These are phyloP conservation scores for Cladosporium sp. DNA, from an alignment of 2,329 filamentous ascomycete genomes.

Conservation along the genomic window DNA sequence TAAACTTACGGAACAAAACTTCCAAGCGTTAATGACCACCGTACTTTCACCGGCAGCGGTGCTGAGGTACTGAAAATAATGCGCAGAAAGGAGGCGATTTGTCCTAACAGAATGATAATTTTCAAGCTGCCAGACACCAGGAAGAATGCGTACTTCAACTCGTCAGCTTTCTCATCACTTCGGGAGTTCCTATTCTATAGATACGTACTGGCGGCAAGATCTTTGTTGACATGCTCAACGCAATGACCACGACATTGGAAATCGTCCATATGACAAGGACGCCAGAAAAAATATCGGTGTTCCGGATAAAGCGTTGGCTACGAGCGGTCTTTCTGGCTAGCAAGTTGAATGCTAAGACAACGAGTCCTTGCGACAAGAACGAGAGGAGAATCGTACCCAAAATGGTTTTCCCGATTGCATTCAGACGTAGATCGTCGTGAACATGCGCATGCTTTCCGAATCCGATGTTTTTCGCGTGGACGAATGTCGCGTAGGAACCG, in stretches of 20 bases:
- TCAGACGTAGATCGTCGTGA: not conserved
- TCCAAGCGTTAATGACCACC: too few species aligned
- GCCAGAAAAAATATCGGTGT: constrained; percentile 6
- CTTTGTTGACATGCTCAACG: not conserved
- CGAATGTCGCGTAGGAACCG: constrained; percentile 3
- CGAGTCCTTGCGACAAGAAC: not conserved
- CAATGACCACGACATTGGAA: not conserved
- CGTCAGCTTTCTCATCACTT: not conserved
- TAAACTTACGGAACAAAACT: too few species aligned
- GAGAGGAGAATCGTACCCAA: not conserved
- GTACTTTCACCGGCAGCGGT: too few species aligned
- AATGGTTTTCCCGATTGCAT: not conserved
- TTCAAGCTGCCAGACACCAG: too few species aligned
- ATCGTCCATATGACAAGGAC: not conserved
- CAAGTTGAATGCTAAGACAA: constrained; percentile 11
- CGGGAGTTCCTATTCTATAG: not conserved
- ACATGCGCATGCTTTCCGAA: not conserved
- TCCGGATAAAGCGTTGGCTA: not conserved
- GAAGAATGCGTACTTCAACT: too few species aligned
- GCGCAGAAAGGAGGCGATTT: too few species aligned
- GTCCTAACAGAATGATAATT: too few species aligned
- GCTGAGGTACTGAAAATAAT: too few species aligned
- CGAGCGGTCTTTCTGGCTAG: constrained; percentile 7
- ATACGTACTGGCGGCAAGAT: not conserved
- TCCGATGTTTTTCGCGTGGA: not conserved